phyloP scores from a whole-genome alignment of 192 early-diverging fungal species.

The Linderina pennispora region DNA sequence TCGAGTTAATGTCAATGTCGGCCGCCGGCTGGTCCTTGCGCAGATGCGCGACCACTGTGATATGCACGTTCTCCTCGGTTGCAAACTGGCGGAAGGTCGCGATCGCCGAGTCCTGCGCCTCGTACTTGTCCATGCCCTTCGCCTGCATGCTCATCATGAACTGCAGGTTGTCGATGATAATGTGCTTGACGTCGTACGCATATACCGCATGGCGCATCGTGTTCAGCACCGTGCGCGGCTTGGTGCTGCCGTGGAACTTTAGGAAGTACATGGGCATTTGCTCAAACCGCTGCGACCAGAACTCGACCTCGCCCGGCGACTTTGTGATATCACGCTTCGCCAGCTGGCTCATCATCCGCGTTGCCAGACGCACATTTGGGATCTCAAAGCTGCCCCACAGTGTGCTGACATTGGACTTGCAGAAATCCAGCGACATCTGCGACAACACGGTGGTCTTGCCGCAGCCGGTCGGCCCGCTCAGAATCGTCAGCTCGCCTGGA shows the following conservation, averaged over 20 bases:
- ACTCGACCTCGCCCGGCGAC: slow-evolving; percentile 47
- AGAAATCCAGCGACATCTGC: slow-evolving; percentile 66
- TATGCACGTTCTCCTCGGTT: slow-evolving; percentile 61
- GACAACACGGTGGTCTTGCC: slow-evolving; percentile 70
- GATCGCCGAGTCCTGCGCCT: slow-evolving; percentile 62
- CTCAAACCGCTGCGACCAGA: slow-evolving; percentile 58
- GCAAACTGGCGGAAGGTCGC: slow-evolving; percentile 59
- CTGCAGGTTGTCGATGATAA: slow-evolving; percentile 70
- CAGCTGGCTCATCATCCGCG: slow-evolving; percentile 63
- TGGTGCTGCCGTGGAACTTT: slow-evolving; percentile 68
- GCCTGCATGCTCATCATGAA: slow-evolving; percentile 68
- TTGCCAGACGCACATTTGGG: slow-evolving; percentile 58
- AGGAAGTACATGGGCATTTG: slow-evolving; percentile 68
- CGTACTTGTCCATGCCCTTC: slow-evolving; percentile 56
- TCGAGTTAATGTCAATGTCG: slow-evolving; percentile 59
- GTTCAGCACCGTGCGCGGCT: slow-evolving; percentile 55
- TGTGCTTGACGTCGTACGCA: slow-evolving; percentile 64
- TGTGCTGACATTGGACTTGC: slow-evolving; percentile 59
- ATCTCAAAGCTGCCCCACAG: slow-evolving; percentile 78
- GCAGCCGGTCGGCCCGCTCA: slow-evolving; percentile 62
- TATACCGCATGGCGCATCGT: slow-evolving; percentile 64
- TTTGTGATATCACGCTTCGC: slow-evolving; percentile 51
- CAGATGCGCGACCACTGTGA: slow-evolving; percentile 66
- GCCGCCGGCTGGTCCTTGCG: slow-evolving; percentile 55
- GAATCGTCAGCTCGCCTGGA: slow-evolving; percentile 61